Percentiles rank a stretch among this genome's conserved stretches.
These are phyloP conservation scores for Barbatosphaeria neglecta DNA, from an alignment of 495 filamentous ascomycete genomes.

Conservation along the genomic window DNA sequence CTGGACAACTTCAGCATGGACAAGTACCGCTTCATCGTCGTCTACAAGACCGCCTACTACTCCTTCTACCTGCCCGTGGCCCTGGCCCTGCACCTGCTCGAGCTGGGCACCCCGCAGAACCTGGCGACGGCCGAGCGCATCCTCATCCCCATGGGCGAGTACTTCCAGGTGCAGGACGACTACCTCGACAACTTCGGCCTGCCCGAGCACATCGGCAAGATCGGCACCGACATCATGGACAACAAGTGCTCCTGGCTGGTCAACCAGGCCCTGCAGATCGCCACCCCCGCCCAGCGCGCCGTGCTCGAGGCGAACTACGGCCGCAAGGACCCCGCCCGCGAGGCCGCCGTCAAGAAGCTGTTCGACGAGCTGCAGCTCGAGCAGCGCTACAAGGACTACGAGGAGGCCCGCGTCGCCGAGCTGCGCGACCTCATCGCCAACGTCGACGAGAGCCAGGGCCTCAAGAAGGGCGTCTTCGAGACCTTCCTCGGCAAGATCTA, in stretches of 20 bases:
- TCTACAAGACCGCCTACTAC: constrained; percentile 99
- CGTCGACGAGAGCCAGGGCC: constrained; percentile 71
- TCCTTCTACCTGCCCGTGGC: constrained; percentile 98
- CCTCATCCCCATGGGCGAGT: constrained; percentile 95
- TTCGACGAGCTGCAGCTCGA: constrained; percentile 77
- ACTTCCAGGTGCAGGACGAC: constrained; percentile 98
- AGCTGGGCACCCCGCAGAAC: constrained; percentile 71
- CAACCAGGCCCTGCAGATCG: constrained; percentile 77
- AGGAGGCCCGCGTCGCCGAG: constrained; percentile 69
- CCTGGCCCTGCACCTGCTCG: constrained; percentile 69
- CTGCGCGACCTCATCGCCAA: constrained; percentile 61
- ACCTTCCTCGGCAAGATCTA: constrained; percentile 92
- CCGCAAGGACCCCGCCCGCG: constrained; percentile 67
- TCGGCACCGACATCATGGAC: constrained; percentile 95
- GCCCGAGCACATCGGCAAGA: constrained; percentile 86
- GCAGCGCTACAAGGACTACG: constrained; percentile 71
- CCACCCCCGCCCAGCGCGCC: constrained; percentile 69
- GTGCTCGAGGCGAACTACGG: constrained; percentile 80
- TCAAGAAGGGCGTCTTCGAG: constrained; percentile 86
- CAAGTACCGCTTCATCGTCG: constrained; percentile 97
- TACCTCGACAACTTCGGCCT: constrained; percentile 96
- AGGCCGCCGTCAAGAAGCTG: constrained; percentile 75
- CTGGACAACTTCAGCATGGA: constrained; percentile 86
- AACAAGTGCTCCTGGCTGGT: constrained; percentile 99
- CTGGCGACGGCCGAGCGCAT: constrained; percentile 79